Base-by-base conservation (phyloP, 345 rosid species). In the Gossypium stocksii region DNA sequence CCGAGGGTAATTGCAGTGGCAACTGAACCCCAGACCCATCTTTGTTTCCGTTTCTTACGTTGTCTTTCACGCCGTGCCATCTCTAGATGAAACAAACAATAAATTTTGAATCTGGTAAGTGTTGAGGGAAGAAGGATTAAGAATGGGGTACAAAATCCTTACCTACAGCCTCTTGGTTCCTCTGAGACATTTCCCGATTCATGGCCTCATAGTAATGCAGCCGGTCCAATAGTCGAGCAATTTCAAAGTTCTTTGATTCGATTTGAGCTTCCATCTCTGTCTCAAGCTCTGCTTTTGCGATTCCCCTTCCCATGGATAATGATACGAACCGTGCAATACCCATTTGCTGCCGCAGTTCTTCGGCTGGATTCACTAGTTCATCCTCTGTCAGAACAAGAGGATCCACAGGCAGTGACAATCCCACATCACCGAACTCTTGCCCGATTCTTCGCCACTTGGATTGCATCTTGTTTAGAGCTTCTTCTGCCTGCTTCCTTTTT, bases 131-230 rank as follows among this genome's bases (percentile, higher is more conserved):
- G 10, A 74, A 25, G 8, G 29, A 69, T 63, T 34, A 34, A 34
- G 41, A 15, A 57, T 11, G 45, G 22, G 59, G 45, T 11, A 74
- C 9, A 48, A 38, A 69, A 72, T 44, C 64, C 88, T 82, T 79
- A 92, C 98, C 98, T 62, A 94, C 79, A 70, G 88, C 89, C 83
- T 89, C 95, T 84, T 94, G 98, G 85, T 91, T 94, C 78, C 94
- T 85, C 65, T 88, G 97, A 72, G 87, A 88, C 98, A 94, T 89
- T 80, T 94, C 98, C 46, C 71, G 89, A 81, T 94, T 94, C 58
- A 92, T 87, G 20, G 89, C 86, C 84, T 92, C 95, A 45, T 91
- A 92, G 85, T 89, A 89, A 63, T 80, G 91, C 75, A 94, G 91
- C 38, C 98, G 90, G 68, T 94, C 95, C 59, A 67, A 76, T 75